Base-by-base conservation (phyloP, 208 protist species). In the Histomonas meleagridis region DNA sequence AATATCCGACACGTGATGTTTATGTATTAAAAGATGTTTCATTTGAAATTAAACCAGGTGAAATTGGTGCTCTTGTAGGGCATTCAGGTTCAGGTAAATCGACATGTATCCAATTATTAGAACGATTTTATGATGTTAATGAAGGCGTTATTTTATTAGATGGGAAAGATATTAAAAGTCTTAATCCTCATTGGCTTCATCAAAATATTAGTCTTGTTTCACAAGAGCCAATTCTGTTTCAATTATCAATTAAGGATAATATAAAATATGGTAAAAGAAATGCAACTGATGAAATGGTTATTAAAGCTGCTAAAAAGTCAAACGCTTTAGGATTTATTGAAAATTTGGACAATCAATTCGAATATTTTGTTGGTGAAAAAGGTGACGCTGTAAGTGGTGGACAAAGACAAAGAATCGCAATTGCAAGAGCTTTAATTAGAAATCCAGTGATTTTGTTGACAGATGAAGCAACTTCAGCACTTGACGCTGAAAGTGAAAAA, bases 191-290 rank as follows among this genome's bases (percentile, higher is more conserved):
- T 28, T 97, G 94, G 65, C 90, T 98, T 53, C 96, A 97, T 72
- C 91, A 93, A 92, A 92, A 94, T 86, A 96, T 98, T 78, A 96
- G 96, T 26, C 95, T 98, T 32, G 96, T 98, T 53, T 96, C 96
- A 32, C 97, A 99, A 93, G 97, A 98, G 93, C 96, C 96, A 14
- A 95, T 98, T 28, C 95, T 98, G 14, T 99, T 99, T 93, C 35
- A 91, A 21, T 91, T 72, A 21, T 93, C 92, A 0, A 93, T 95
- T 28, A 21, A 49, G 21, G 90, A 94, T 26, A 95, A 95, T 69
- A 94, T 95, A 49, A 91, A 91, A 7, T 94, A 94, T 60, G 94
- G 94, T 48, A 53, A 92, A 0, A 43, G 62, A 28, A 62, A 93
- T 43, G 86, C 92, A 38, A 96, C 96, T 32, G 96, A 95, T 0